Conservation (phyloP, 345 rosid species). For the Rhizophora mangle region DNA sequence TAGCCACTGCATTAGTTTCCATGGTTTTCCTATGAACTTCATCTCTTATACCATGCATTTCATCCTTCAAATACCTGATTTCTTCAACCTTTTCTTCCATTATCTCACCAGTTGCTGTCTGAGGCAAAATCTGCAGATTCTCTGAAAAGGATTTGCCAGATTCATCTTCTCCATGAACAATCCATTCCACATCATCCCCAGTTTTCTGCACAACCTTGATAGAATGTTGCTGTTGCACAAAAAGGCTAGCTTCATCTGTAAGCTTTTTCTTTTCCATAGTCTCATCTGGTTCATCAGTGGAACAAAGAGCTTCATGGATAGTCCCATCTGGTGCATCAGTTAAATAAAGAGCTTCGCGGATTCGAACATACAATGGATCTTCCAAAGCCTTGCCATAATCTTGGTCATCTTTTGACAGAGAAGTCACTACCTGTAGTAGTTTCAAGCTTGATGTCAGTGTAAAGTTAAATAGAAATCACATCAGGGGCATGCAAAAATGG, state of each 20-base stretch:
- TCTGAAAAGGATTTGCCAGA: neutral
- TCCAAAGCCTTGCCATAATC: conserved; percentile 62
- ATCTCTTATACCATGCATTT: neutral
- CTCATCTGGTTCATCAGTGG: conserved; percentile 25
- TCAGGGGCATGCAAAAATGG: conserved; percentile 8
- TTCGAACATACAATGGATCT: conserved; percentile 57
- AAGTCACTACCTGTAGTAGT: conserved; percentile 59
- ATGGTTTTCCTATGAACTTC: conserved; percentile 17
- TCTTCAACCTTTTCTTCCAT: conserved; percentile 15
- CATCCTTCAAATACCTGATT: conserved; percentile 7
- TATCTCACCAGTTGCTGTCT: conserved; percentile 15
- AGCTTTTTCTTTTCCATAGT: conserved; percentile 26
- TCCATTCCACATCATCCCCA: conserved; percentile 9
- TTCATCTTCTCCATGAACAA: conserved; percentile 1
- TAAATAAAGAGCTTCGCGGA: conserved; percentile 52
- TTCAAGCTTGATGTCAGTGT: conserved; percentile 6
- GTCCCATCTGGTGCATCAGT: neutral
- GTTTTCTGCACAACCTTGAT: conserved; percentile 8
- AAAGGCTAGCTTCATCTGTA: conserved; percentile 13
- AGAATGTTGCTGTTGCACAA: conserved; percentile 15
- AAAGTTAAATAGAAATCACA: neutral
- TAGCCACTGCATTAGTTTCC: conserved; percentile 13
- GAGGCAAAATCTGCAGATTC: neutral
- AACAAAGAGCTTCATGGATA: conserved; percentile 25
- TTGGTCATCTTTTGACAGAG: conserved; percentile 53